Evolutionary conservation across 2,329 filamentous ascomycete genomes (phyloP).

Genomic region (Claviceps humidiphila): DNA sequence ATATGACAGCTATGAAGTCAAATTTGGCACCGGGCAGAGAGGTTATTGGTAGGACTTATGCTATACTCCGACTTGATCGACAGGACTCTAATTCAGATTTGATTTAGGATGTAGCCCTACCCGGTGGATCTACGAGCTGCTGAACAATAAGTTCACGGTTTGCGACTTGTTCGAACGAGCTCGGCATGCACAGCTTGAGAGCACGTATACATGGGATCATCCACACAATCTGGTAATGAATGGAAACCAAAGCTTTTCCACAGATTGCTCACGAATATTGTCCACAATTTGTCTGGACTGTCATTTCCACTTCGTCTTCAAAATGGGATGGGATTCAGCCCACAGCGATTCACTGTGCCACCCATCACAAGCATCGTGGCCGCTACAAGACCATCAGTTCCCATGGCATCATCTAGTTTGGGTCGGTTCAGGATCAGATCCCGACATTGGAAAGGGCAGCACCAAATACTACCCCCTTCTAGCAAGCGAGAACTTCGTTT

Average conservation of each 20-base stretch:
- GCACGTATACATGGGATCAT: slow-evolving; percentile 21
- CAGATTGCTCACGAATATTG: slow-evolving; percentile 14
- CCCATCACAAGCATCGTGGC: slow-evolving; percentile 20
- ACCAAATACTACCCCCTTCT: slow-evolving; percentile 26
- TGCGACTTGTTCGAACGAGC: slow-evolving; percentile 25
- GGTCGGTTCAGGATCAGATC: slow-evolving; percentile 18
- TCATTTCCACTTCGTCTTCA: slow-evolving; percentile 29
- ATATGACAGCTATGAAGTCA: slow-evolving; percentile 20
- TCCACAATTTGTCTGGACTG: slow-evolving; percentile 28
- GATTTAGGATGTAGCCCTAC: slow-evolving; percentile 23
- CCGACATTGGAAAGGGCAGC: slow-evolving; percentile 11
- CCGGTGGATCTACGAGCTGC: slow-evolving; percentile 28
- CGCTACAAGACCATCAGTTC: slow-evolving; percentile 20
- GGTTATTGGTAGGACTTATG: slow-evolving; percentile 14
- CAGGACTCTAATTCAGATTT: background rate
- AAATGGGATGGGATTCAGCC: slow-evolving; percentile 19
- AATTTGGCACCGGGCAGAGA: slow-evolving; percentile 14
- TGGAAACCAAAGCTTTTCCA: slow-evolving; percentile 24
- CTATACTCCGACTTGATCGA: background rate
- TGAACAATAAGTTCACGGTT: slow-evolving; percentile 23
- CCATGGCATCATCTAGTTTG: slow-evolving; percentile 27
- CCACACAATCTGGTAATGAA: slow-evolving; percentile 24
- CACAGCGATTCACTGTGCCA: slow-evolving; percentile 19
- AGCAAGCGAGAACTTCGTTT: slow-evolving; percentile 25
- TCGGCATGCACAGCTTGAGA: slow-evolving; percentile 16